Evolutionary conservation across 2,329 filamentous ascomycete species (phyloP), one percentile per base, ranked within the genome.

Genomic region (Zopfia rhizophila): DNA sequence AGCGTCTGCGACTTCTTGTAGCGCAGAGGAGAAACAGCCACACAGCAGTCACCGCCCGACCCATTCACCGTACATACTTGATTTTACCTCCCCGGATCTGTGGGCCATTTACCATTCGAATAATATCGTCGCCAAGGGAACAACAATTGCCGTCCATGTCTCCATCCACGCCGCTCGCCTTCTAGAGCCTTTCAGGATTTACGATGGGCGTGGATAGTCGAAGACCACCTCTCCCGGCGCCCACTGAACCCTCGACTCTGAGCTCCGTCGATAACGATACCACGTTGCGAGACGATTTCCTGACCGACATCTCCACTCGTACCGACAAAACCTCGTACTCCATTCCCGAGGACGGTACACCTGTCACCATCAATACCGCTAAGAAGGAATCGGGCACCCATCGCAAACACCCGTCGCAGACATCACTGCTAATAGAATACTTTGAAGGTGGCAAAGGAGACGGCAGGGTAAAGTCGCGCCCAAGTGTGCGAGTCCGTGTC

Each of bases 391-490:
- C 84, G 69, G 81, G 68, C 75, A 50, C 80, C 75, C 55, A 70
- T 72, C 74, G 82, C 46, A 78, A 78, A 73, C 79, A 72, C 69
- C 72, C 76, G 65, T 96, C 90, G 32, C 91, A 96, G 76, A 96
- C 92, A 25, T 95, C 90, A 45, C 80, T 97, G 57, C 80, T 97
- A 62, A 97, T 97, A 64, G 92, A 97, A 75, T 96, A 96, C 73
- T 97, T 95, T 65, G 92, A 96, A 75, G 89, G 86, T 58, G 85
- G 87, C 53, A 92, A 90, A 70, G 76, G 82, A 45, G 79, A 79
- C 60, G 78, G 73, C 63, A 80, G 75, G 63, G 76, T 78, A 23
- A 82, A 85, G 60, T 87, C 88, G 61, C 86, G 89, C 60, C 91
- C 92, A 10, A 96, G 91, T 69, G 90, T 97, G 41, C 78, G 87